Base-by-base conservation (phyloP, 2,329 filamentous ascomycete genomes). In the Ceratocystis ficicola region DNA sequence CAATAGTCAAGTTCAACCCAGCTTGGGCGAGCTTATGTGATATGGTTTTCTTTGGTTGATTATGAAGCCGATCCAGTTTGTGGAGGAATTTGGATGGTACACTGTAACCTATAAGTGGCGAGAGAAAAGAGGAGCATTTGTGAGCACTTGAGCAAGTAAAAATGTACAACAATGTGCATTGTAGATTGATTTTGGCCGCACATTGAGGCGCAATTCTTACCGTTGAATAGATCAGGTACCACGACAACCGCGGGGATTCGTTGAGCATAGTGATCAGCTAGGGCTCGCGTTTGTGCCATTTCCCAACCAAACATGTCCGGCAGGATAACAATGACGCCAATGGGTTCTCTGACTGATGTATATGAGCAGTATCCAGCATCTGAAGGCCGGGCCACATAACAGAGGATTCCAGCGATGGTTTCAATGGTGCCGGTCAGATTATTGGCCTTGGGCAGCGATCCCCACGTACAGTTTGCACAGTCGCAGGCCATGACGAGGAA, bases 301-400 rank as follows among this genome's bases (percentile, higher is more conserved):
- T 75, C 73, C 76, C 79, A 81, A 25, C 81, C 81, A 69, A 83
- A 82, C 0, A 77, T 76, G 70, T 83, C 81, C 0, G 80, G 76
- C 30, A 83, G 73, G 68, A 83, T 76, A 50, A 83, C 77, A 22
- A 83, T 73, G 68, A 80, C 77, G 12, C 75, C 80, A 44, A 76
- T 76, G 15, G 74, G 68, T 30, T 66, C 62, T 57, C 55, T 48
- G 44, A 22, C n/a, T 15, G 66, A 15, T 12, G 52, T 44, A 52
- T 28, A 46, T 48, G 22, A n/a, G 22, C 50, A 25, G 12, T 63
- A 62, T 20, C 63, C 65, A 5, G 65, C 69, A 32, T 68, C 64
- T 17, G 65, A 55, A 6, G 70, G 71, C 22, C 67, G 68, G 25
- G 71, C 70, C 62, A 72, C 70, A 60, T 72, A 72, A 8, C 70